Base-by-base conservation (phyloP, 2,329 filamentous ascomycete species). In the Pseudogymnoascus sp. region DNA sequence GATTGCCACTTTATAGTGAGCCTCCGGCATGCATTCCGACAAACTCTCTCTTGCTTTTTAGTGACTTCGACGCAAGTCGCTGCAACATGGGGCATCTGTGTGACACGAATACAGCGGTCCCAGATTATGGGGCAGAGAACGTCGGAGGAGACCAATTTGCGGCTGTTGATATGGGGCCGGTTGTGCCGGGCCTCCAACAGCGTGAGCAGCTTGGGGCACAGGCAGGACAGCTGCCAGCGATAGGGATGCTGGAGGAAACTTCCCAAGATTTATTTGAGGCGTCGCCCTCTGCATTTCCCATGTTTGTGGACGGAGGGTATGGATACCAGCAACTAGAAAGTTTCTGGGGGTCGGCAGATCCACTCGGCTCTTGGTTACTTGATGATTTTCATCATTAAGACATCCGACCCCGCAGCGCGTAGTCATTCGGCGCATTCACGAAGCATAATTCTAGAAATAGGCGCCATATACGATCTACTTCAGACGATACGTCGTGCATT, bases 51-150 rank as follows among this genome's bases (percentile, higher is more conserved):
- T 12, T 46, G 18, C 44, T 61, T 37, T 61, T 61, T 61, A 46
- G 18, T 21, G 59, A 61, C 21, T 61, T 61, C 36, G 59, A 61
- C 6, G 2, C 37, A 61, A 61, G 59, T 25, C 23, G 34, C 14
- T 61, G 59, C 36, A 61, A 61, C 12, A 61, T 61, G 59, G 59
- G 59, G 2, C 18, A 61, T 38, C 21, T 61, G 36, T 61, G 37
- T 12, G 28, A 61, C 42, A 61, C 4, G 5, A 46, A 11, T 14
- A 37, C 21, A 10, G 12, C n/a, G 14, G 11, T 44, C 21, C 25
- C 37, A 61, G 42, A 11, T 46, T 18, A 36, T 61, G 6, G 21
- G 36, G 21, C 18, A 28, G 59, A 46, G 12, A 61, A 46, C 4
- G 7, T 44, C 7, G 44, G 23, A 31, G 23, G 23, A 28, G 21